Evolutionary conservation across 208 protist species (phyloP).

Genomic region (Acanthamoeba sp.): DNA sequence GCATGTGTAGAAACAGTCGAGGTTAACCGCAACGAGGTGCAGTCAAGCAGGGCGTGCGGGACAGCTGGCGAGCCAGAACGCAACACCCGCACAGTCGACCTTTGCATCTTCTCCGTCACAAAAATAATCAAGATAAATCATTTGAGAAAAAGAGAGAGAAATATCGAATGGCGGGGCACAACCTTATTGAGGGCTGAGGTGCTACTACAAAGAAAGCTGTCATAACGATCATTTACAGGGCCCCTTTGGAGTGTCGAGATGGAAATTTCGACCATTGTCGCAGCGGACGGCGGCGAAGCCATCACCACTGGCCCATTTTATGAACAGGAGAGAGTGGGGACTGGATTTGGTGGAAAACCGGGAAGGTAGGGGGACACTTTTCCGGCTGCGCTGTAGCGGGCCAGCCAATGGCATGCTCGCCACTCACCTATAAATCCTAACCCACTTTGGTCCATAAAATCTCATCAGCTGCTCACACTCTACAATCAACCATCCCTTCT

Average conservation of each 20-base stretch:
- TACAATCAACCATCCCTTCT: neutral
- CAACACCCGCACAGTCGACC: no score
- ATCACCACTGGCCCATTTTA: neutral
- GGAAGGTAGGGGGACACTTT: neutral
- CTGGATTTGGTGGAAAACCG: constrained; percentile 47
- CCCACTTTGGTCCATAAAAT: neutral
- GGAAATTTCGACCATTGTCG: constrained; percentile 10
- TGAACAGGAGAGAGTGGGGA: neutral
- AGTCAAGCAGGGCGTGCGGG: no score
- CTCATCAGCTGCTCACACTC: constrained; percentile 5
- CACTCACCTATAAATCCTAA: neutral
- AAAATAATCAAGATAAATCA: no score
- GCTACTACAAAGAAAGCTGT: neutral
- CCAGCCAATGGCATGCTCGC: neutral
- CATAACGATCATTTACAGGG: neutral
- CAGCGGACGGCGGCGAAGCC: neutral
- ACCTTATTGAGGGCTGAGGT: neutral
- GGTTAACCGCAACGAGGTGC: no score
- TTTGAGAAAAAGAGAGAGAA: no score
- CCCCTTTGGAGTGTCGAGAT: no score
- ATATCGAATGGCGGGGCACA: no score
- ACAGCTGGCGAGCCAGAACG: no score
- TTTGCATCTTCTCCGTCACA: no score
- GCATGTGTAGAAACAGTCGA: no score
- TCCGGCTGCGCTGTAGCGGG: neutral